phyloP scores from a whole-genome alignment of 495 filamentous ascomycete genomes.

The Lasiosphaeria miniovina region DNA sequence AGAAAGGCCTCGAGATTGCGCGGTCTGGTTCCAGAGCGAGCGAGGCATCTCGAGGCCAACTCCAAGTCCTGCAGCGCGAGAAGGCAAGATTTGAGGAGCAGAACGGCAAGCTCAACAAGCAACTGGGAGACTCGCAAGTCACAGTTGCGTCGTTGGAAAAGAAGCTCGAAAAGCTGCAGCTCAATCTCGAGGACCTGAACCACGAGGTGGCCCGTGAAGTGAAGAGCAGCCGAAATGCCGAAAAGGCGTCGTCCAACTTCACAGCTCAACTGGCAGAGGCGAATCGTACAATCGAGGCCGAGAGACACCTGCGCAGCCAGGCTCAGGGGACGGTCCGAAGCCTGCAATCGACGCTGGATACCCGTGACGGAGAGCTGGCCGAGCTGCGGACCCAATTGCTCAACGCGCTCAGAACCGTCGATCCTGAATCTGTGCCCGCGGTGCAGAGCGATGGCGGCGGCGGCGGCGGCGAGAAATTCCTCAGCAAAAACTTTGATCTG shows the following conservation, averaged over 20 bases:
- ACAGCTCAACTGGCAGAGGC: conserved; percentile 83
- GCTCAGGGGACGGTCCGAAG: conserved; percentile 82
- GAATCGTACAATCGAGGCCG: conserved; percentile 86
- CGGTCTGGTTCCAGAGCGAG: conserved; percentile 81
- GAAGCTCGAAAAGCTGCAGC: conserved; percentile 88
- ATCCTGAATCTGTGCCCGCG: conserved; percentile 60
- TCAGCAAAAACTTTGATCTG: conserved; percentile 68
- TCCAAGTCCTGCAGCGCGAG: conserved; percentile 75
- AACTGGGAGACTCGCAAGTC: conserved; percentile 84
- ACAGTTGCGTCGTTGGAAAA: conserved; percentile 86
- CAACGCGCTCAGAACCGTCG: conserved; percentile 78
- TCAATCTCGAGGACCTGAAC: conserved; percentile 88
- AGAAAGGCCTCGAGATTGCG: conserved; percentile 96
- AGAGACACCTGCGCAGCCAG: conserved; percentile 79
- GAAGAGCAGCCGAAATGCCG: conserved; percentile 84
- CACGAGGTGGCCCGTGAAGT: conserved; percentile 90
- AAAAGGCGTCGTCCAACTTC: conserved; percentile 80
- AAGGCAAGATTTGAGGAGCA: conserved; percentile 83
- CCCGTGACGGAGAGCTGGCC: conserved; percentile 71
- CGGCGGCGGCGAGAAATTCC: conserved; percentile 43
- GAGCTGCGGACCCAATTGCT: conserved; percentile 78
- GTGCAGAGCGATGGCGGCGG: conserved; percentile 42
- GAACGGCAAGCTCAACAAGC: conserved; percentile 72
- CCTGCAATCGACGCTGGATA: conserved; percentile 72
- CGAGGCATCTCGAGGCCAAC: conserved; percentile 77